Evolutionary conservation across 139 green algal species (phyloP), one percentile per base, ranked within the genome.

Genomic region (Chlorella vulgaris): DNA sequence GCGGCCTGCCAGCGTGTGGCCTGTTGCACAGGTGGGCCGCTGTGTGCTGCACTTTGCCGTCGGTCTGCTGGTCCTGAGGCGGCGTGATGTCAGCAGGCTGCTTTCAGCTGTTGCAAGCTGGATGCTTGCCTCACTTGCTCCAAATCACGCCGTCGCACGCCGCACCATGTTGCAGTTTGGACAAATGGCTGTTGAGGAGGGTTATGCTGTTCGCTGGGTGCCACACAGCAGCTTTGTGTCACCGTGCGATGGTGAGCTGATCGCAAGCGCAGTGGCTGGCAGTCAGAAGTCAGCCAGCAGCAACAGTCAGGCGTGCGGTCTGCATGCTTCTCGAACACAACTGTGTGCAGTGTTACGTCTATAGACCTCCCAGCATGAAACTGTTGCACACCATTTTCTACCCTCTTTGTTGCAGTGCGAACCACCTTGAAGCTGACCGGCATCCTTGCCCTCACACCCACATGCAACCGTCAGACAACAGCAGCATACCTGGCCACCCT

Each of bases 91-190:
- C 13, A 58, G 47, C 47, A 58, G 18, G n/a, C 55, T n/a, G n/a
- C 55, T 21, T 28, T 21, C 18, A 21, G 66, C 36, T 53, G 66
- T 22, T 47, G 31, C 63, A 47, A 3, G 33, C 42, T 3, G 4
- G 15, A 70, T n/a, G 5, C 33, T 47, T 8, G 28, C 63, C 63
- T 36, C 2, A 6, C 4, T 58, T 13, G 2, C 19, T 15, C 65
- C 36, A 58, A 58, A 58, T 58, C 47, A n/a, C n/a, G n/a, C 47
- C 47, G 13, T 10, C 10, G 47, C 10, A 58, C 10, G 47, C 13
- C 15, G 47, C n/a, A 58, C 15, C 47, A 58, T 58, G 47, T 15
- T 74, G 68, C 73, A 79, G 73, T 79, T 79, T 79, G 73, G 73
- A 10, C 53, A 68, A 8, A 67, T 79, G 73, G 55, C 55, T 15